Evolutionary conservation across 1,284 basidiomycete species (phyloP), one percentile per base, ranked within the genome.

Genomic region (Rhizopogon parksii): DNA sequence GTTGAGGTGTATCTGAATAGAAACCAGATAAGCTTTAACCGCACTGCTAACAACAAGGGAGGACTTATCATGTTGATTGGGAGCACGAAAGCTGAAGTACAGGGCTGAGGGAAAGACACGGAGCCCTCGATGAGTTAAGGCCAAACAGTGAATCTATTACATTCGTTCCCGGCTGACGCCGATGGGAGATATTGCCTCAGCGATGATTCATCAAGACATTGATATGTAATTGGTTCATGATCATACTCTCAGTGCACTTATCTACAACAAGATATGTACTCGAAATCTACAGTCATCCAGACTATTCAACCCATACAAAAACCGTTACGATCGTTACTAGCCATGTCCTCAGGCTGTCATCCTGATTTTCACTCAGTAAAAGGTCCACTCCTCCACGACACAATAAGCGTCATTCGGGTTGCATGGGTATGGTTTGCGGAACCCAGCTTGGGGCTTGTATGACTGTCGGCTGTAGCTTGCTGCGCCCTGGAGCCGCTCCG

Each of bases 301-400:
- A 25, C 30, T 9, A 35, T 15, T 11, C 21, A 25, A 50, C 25
- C 9, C 49, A 21, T 35, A 52, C 49, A 43, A 27, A 38, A 45
- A 46, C 8, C 42, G 9, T 21, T 15, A 36, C 12, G 36, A 40
- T 30, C 43, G 25, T 53, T 32, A 32, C 30, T 9, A 32, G 30
- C 4, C 30, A 12, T 32, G 30, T 4, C 30, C 11, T 24, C 21
- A 24, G 21, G 6, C 21, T 9, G 27, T 27, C 27, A 9, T 32
- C 19, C 21, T 30, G 40, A 24, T 49, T 14, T 50, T 24, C 35
- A 37, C 49, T 67, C 56, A 85, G 60, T 72, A 84, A 68, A 76
- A 86, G 17, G 72, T 74, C 72, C 80, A 88, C 61, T 88, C 86
- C 59, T 88, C 86, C 12, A 83, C 76, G 25, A 85, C 72, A 59